Percentiles rank a stretch among this genome's conserved stretches.
These are phyloP conservation scores for Westerdykella sp. DNA, from an alignment of 2,329 filamentous ascomycete species.

Conservation along the genomic window DNA sequence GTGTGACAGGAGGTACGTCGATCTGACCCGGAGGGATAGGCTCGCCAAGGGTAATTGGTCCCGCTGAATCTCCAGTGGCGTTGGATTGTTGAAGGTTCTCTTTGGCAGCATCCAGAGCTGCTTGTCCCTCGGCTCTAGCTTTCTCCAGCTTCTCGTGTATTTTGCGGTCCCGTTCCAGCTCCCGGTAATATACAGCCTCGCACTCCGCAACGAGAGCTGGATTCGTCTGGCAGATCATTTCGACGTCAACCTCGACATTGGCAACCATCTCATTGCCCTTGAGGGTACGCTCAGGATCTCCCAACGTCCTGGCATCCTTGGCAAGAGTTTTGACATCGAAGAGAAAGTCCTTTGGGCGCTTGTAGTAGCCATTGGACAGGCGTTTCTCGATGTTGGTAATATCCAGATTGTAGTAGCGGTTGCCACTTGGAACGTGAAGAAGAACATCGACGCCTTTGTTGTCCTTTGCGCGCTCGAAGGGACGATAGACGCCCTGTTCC, in stretches of 20 bases:
- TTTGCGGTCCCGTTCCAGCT: conserved; percentile 58
- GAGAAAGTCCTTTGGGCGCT: conserved; percentile 81
- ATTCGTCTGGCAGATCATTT: conserved; percentile 61
- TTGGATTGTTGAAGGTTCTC: conserved; percentile 38
- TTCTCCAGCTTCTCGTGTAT: conserved; percentile 51
- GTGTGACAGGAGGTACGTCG: conserved; percentile 41
- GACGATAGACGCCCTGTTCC: conserved; percentile 55
- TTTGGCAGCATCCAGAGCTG: conserved; percentile 37
- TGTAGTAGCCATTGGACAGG: conserved; percentile 95
- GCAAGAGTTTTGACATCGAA: conserved; percentile 78
- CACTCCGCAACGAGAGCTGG: conserved; percentile 64
- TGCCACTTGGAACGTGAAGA: conserved; percentile 65
- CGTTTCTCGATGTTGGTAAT: conserved; percentile 90
- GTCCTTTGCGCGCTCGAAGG: conserved; percentile 75
- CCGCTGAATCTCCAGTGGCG: conserved; percentile 39
- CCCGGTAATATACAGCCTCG: conserved; percentile 68
- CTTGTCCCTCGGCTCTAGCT: conserved; percentile 31
- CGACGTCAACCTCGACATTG: conserved; percentile 92
- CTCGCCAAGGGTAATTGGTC: conserved; percentile 55
- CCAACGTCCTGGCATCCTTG: conserved; percentile 74
- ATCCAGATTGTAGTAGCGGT: conserved; percentile 93
- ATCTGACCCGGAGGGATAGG: conserved; percentile 49
- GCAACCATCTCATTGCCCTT: conserved; percentile 87
- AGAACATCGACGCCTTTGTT: conserved; percentile 72
- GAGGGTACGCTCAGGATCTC: conserved; percentile 75